Evolutionary conservation across 305 asterid genomes (phyloP).

Genomic region (Ilex paraguariensis): DNA sequence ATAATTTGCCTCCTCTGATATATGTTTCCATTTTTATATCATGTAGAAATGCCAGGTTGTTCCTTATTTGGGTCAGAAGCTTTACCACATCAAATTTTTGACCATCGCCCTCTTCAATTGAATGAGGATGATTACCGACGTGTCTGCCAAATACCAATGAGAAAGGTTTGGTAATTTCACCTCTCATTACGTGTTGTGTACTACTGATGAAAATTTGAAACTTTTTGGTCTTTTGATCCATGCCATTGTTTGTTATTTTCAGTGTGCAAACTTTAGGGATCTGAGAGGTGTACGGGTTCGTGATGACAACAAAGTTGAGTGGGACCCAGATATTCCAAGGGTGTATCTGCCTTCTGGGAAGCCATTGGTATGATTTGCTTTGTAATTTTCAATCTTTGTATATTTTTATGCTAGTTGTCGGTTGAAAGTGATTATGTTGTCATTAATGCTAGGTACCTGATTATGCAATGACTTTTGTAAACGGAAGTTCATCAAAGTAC

Average conservation of each 20-base stretch:
- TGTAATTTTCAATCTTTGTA: no score
- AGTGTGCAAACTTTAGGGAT: slow-evolving; percentile 7
- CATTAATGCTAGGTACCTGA: no score
- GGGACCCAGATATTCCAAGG: neutral
- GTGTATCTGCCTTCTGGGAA: neutral
- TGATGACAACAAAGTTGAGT: neutral
- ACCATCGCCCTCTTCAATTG: slow-evolving; percentile 51
- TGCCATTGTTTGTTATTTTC: neutral
- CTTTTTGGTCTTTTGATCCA: neutral
- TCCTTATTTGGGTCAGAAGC: slow-evolving; percentile 10
- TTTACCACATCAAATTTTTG: slow-evolving; percentile 30
- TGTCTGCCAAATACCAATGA: slow-evolving; percentile 53
- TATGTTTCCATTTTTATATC: neutral
- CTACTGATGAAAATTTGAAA: no score
- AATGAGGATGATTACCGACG: slow-evolving; percentile 62
- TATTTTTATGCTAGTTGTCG: no score
- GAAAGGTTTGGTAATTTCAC: slow-evolving; percentile 27
- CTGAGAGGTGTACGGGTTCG: slow-evolving; percentile 2
- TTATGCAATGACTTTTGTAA: no score
- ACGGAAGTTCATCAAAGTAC: no score
- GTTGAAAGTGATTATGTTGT: no score
- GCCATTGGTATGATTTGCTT: neutral
- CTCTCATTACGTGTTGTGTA: neutral
- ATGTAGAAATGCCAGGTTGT: slow-evolving; percentile 61
- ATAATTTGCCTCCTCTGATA: neutral